phyloP scores from a whole-genome alignment of 768 basidiomycete species.

The Asterophora parasitica region DNA sequence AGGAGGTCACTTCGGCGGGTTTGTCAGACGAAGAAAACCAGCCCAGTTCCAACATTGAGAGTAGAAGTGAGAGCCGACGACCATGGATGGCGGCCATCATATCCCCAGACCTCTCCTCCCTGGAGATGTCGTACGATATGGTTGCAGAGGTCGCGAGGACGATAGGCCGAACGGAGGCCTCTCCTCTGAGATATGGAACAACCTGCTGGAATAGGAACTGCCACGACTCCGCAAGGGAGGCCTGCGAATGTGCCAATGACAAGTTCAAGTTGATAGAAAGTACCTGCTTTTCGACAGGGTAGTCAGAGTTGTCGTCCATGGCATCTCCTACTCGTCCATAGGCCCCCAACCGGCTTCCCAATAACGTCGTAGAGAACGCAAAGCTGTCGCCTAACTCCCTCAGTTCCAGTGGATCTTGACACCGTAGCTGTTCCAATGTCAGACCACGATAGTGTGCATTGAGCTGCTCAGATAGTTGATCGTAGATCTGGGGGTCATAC shows the following conservation, averaged over 20 bases:
- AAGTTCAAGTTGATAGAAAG: constrained; percentile 83
- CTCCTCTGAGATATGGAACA: constrained; percentile 59
- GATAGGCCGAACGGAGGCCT: constrained; percentile 48
- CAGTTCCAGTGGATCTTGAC: constrained; percentile 55
- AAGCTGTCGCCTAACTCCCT: constrained; percentile 82
- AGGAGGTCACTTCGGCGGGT: constrained; percentile 48
- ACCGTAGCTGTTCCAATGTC: constrained; percentile 57
- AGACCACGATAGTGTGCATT: constrained; percentile 53
- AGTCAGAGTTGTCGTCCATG: constrained; percentile 39
- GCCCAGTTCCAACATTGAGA: constrained; percentile 73
- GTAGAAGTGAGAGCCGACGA: constrained; percentile 65
- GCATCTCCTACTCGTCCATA: constrained; percentile 36
- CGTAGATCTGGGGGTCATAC: constrained; percentile 71
- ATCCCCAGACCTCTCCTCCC: constrained; percentile 70
- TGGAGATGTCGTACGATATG: constrained; percentile 61
- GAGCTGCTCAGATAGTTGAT: constrained; percentile 48
- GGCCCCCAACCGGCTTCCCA: constrained; percentile 57
- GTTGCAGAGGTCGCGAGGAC: constrained; percentile 55
- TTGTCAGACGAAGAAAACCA: constrained; percentile 66
- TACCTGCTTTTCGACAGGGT: constrained; percentile 54
- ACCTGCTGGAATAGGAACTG: constrained; percentile 62
- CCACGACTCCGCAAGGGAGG: constrained; percentile 73
- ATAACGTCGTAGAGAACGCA: constrained; percentile 57
- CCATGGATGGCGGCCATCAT: constrained; percentile 83
- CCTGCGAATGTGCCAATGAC: constrained; percentile 78